Base-by-base conservation (phyloP, 306 rosid species). In the Prunus mira region DNA sequence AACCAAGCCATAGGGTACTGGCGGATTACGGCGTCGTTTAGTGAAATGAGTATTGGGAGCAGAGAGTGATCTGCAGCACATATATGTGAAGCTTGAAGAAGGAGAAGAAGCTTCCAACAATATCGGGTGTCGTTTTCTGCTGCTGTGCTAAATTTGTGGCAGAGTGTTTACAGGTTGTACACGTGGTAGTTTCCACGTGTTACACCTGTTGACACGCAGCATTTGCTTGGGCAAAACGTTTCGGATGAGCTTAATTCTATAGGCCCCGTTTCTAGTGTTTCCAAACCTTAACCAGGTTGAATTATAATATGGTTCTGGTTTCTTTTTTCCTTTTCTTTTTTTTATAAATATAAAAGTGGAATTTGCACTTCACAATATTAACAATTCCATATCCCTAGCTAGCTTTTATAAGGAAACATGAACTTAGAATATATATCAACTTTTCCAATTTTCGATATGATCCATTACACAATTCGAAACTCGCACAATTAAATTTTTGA, bases 1-100 rank as follows among this genome's bases (percentile, higher is more conserved):
- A 92, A 78, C 87, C 79, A 89, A 43, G 87, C 73, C 99, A 91
- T 94, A 57, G 55, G 18, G 25, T 6, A n/a, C 55, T 15, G 20
- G 9, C 0, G 18, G 0, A 20, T 4, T 13, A 73, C 57, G 77
- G n/a, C 77, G 77, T 60, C 68, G 77, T 58, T 43, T 43, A 3
- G 45, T 15, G 57, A 51, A 14, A 14, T 6, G 43, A 20, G 2
- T 12, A 25, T 6, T 13, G 7, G 58, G 9, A 17, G 50, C 19
- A 71, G 63, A 19, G 9, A 25, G 19, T 61, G 22, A 10, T 17
- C 12, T 17, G 46, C 45, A 6, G 67, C 46, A 2, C 66, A 61
- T 12, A 27, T 2, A 24, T 1, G 20, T 6, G 15, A 18, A 66
- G 50, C 24, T 66, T 43, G 54, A 41, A n/a, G 64, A 63, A 50